phyloP scores from a whole-genome alignment of 2,329 filamentous ascomycete genomes.

The Trichoderma pleuroti region DNA sequence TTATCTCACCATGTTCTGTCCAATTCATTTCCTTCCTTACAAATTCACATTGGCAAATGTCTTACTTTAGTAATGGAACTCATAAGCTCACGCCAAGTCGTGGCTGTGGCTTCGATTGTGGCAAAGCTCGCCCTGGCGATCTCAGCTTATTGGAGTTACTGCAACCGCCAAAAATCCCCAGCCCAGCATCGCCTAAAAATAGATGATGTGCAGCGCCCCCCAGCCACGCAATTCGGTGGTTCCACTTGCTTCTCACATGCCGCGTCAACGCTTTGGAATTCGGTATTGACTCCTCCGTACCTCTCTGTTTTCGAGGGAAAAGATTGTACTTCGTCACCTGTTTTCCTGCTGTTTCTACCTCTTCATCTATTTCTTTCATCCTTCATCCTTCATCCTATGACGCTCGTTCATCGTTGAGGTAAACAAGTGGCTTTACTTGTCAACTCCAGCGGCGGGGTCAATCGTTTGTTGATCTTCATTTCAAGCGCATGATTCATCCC shows the following conservation, averaged over 20 bases:
- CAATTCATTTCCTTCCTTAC: neutral
- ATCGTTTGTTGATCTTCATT: neutral
- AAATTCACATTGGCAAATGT: neutral
- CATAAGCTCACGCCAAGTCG: neutral
- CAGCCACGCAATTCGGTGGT: conserved; percentile 8
- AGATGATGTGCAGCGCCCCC: neutral
- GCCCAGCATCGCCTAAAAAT: neutral
- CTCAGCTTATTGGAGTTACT: neutral
- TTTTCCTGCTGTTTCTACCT: neutral
- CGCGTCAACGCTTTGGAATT: conserved; percentile 15
- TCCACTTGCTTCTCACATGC: conserved; percentile 6
- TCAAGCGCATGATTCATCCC: neutral
- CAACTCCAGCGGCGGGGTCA: neutral
- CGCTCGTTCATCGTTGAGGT: neutral
- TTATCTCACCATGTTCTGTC: neutral
- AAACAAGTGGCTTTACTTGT: neutral
- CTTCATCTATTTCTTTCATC: neutral
- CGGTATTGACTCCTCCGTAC: neutral
- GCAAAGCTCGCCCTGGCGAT: neutral
- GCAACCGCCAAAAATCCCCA: neutral
- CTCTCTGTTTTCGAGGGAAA: neutral
- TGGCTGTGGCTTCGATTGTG: neutral
- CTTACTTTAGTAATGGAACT: neutral
- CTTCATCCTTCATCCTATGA: neutral
- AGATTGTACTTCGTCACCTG: neutral